Conservation (phyloP, 225 moss, liverwort and hornwort genomes). For the Rhytidiadelphus loreus region DNA sequence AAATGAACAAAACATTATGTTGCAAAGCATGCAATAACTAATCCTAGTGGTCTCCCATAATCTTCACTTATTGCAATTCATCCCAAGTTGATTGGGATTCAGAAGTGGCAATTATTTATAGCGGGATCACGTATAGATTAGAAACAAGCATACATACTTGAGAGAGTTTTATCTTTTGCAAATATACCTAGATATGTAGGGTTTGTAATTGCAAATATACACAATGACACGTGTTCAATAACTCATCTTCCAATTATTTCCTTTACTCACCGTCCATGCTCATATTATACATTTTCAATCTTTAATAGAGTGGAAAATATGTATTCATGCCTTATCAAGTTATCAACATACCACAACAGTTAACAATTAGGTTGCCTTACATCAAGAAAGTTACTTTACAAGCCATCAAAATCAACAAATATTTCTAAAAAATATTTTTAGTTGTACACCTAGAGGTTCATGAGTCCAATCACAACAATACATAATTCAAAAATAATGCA, state of each 20-base stretch:
- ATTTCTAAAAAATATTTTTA: too few species aligned
- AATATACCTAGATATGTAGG: fast-evolving
- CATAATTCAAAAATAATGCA: too few species aligned
- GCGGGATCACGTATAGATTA: fast-evolving
- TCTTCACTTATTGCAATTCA: not conserved
- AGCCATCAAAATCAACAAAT: too few species aligned
- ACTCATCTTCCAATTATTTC: not conserved
- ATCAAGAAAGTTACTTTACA: too few species aligned
- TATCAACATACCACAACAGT: not conserved
- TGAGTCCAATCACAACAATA: too few species aligned
- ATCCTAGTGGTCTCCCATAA: not conserved
- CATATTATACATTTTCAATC: not conserved
- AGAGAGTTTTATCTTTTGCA: not conserved
- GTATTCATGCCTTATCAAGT: too few species aligned
- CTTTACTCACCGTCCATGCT: not conserved
- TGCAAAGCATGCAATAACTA: not conserved
- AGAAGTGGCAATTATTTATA: not conserved
- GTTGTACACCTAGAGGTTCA: too few species aligned
- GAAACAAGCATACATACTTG: not conserved
- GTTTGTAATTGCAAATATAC: not conserved
- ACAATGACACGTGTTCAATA: not conserved
- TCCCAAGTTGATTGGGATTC: not conserved
- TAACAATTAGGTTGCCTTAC: too few species aligned
- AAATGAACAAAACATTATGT: not conserved
- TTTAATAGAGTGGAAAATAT: not conserved